Evolutionary conservation across 2,329 filamentous ascomycete genomes (phyloP).

Genomic region (Neoarthrinium moseri): DNA sequence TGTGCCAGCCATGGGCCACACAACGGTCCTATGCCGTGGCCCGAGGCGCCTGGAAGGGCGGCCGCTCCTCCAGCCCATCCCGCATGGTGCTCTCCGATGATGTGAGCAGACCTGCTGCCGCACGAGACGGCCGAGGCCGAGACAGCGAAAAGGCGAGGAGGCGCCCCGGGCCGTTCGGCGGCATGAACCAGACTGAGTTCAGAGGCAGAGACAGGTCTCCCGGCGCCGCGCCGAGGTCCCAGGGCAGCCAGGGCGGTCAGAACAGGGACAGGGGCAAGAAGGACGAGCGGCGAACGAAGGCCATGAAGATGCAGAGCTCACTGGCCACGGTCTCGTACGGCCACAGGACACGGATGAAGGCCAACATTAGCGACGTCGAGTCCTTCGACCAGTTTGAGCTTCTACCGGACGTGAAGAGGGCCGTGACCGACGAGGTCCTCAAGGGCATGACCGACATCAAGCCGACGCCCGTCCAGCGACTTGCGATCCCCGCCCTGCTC

Average conservation of each 20-base stretch:
- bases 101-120: constrained; percentile 6
- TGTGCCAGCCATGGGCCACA: constrained; percentile 9
- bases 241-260: constrained; percentile 16
- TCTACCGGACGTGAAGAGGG: constrained; percentile 67
- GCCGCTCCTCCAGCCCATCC: constrained; percentile 10
- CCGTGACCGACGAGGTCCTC: constrained; percentile 72
- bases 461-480: constrained; percentile 85
- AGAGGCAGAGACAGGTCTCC: constrained; percentile 17
- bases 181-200: constrained; percentile 17
- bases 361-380: constrained; percentile 59
- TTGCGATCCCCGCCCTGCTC: constrained; percentile 82
- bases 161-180: constrained; percentile 16
- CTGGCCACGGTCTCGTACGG: constrained; percentile 76
- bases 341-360: constrained; percentile 44
- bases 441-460: constrained; percentile 70
- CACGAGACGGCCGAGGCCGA: constrained; percentile 9
- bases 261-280: constrained; percentile 40
- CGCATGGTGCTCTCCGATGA: constrained; percentile 14
- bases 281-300: constrained; percentile 63
- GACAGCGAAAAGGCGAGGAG: constrained; percentile 12
- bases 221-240: constrained; percentile 31
- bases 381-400: constrained; percentile 81
- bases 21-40: constrained; percentile 8
- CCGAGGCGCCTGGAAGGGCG: not conserved
- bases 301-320: constrained; percentile 89